Evolutionary conservation across 1,284 basidiomycete species (phyloP), one percentile per base, ranked within the genome.

Genomic region (Pholiota adiposa): DNA sequence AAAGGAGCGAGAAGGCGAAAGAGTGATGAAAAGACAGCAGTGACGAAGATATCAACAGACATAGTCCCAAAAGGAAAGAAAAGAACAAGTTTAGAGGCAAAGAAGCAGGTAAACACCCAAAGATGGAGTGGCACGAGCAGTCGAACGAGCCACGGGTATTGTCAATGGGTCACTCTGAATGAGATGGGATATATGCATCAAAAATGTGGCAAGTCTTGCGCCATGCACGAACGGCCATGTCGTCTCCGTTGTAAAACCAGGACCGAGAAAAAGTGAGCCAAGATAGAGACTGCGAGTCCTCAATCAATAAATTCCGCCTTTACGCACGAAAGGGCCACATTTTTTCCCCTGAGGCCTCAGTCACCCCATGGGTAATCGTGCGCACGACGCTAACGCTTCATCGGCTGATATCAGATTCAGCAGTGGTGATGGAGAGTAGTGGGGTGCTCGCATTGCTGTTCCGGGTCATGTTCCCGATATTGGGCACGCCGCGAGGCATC

Each of bases 391-490:
- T 4, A n/a, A 19, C 44, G 11, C 44, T 25, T 46, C 44, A 46
- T 46, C 44, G 44, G 25, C 44, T 23, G 21, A 44, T 46, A 6
- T 62, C 63, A 29, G 29, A 50, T 48, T 61, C 61, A 19, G 60
- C 66, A 54, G 67, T 68, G 40, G 71, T 66, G 51, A 73, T 69
- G 60, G 66, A 65, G 57, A 67, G 59, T 61, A 70, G 54, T 23
- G 70, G 69, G 14, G 70, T 66, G 25, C 66, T 64, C 55, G 62
- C 66, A 29, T 65, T 65, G 41, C 60, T 66, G 27, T 64, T 62
- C 65, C 71, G 69, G 50, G 67, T 65, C 67, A 68, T 67, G 40
- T 56, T 70, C 55, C 73, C 75, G 58, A 73, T 74, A 59, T 72
- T 74, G 52, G 72, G 71, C 12, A 78, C 68, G 3, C 62, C 65